phyloP scores from a whole-genome alignment of 2,329 filamentous ascomycete species.

The Truncatella angustata region DNA sequence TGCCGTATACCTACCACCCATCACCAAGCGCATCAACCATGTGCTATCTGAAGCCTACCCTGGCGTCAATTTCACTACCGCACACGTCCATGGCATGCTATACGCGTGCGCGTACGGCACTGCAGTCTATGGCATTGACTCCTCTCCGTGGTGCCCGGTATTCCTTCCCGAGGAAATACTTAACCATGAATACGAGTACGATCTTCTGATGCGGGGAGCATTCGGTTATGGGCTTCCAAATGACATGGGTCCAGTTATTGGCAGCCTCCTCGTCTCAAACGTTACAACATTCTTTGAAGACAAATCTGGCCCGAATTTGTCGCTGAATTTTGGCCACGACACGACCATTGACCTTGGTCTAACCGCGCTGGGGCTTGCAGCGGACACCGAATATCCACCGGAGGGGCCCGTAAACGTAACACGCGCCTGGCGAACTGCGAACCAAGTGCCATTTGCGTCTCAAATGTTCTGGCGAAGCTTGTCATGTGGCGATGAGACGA shows the following conservation, averaged over 20 bases:
- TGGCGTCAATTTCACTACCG: constrained; percentile 15
- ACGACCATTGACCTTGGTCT: constrained; percentile 21
- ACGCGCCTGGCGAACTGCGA: constrained; percentile 17
- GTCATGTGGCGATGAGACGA: constrained; percentile 15
- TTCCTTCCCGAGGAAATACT: constrained; percentile 19
- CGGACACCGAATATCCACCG: constrained; percentile 15
- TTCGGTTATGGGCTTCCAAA: constrained; percentile 21
- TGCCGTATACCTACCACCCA: constrained; percentile 18
- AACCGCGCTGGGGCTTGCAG: constrained; percentile 18
- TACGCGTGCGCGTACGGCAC: constrained; percentile 23
- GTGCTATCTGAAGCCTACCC: constrained; percentile 15
- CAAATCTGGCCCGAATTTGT: constrained; percentile 14
- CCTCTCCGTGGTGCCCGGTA: constrained; percentile 20
- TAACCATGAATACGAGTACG: constrained; percentile 21
- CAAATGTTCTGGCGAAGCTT: constrained; percentile 20
- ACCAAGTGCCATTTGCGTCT: constrained; percentile 19
- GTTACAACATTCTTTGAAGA: constrained; percentile 16
- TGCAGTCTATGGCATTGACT: constrained; percentile 15
- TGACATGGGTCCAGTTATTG: constrained; percentile 19
- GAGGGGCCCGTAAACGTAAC: constrained; percentile 16
- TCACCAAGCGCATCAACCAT: constrained; percentile 17
- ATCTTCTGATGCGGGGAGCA: constrained; percentile 21
- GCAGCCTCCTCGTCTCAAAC: constrained; percentile 19
- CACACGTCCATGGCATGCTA: constrained; percentile 19
- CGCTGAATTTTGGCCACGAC: constrained; percentile 22